Evolutionary conservation across 106 monocot species (phyloP).

Genomic region (Acanthochlamys bracteata): DNA sequence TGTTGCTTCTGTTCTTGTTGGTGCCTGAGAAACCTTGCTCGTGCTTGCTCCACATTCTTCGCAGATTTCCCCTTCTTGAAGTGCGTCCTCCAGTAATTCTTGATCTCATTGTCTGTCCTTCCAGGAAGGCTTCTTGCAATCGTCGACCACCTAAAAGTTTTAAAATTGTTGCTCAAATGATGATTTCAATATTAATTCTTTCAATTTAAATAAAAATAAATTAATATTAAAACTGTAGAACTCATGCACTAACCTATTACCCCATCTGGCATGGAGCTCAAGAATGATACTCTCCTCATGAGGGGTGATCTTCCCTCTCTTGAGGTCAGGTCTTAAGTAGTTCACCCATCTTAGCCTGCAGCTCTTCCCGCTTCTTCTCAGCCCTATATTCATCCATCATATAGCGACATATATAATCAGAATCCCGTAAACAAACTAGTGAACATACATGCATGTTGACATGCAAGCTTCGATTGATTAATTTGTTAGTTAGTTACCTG

Average conservation of each 20-base stretch:
- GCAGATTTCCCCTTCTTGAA: constrained; percentile 60
- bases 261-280: constrained; percentile 53
- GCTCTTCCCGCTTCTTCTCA: constrained; percentile 59
- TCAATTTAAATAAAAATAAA: not conserved
- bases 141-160: constrained; percentile 49
- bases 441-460: not conserved
- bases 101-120: constrained; percentile 60
- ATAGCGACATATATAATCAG: not conserved
- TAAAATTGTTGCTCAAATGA: not conserved
- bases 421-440: not conserved
- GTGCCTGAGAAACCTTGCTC: constrained; percentile 24
- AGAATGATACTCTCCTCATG: constrained; percentile 50
- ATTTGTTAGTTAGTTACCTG: constrained; percentile 41
- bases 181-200: not conserved
- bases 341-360: constrained; percentile 62
- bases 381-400: constrained; percentile 15
- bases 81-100: constrained; percentile 76
- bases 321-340: constrained; percentile 55
- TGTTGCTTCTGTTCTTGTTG: constrained; percentile 18
- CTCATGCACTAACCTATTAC: constrained; percentile 43
- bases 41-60: constrained; percentile 35
- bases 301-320: constrained; percentile 58
- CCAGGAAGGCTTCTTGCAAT: constrained; percentile 59
- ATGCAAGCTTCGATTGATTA: not conserved
- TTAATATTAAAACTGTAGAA: not conserved